Evolutionary conservation across 345 rosid species (phyloP), one percentile per base, ranked within the genome.

Genomic region (Gossypium ekmanianum): DNA sequence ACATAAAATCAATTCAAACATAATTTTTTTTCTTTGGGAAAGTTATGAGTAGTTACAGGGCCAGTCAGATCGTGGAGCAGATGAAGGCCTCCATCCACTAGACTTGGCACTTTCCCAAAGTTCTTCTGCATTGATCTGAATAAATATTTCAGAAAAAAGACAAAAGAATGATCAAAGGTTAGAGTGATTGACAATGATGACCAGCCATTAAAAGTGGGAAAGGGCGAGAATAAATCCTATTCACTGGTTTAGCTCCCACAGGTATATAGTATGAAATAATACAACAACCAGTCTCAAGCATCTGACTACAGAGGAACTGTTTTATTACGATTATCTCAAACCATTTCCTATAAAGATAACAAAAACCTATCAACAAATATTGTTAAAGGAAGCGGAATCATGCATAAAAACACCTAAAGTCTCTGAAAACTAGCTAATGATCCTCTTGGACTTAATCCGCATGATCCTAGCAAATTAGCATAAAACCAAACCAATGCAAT

Each of bases 21-120:
- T 13, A 56, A 55, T 11, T 77, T 41, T 75, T 77, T 81, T 79
- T 18, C 70, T 57, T 43, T 17, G 45, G 81, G 59, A 20, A 73
- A 63, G 68, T 71, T 26, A 70, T 79, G 55, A 77, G 78, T n/a
- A 82, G 86, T 59, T 83, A 96, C 99, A 77, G 17, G 92, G 92
- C 99, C 98, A 95, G 74, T 89, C 84, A 77, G 98, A 89, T 82
- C 98, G 85, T 51, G 99, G 99, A 44, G 98, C 90, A 78, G 99
- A 95, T 55, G 99, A 95, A 26, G 99, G 99, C 82, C 89, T 89
- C 98, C 99, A 95, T 34, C 89, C 90, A 63, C 90, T 88, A 71
- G 97, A 90, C 10, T 85, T 83, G 77, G 94, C 98, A 87, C 85
- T 89, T 82, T 88, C 87, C 99, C 99, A 95, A 22, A 95, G 97